phyloP scores from a whole-genome alignment of 2,329 filamentous ascomycete species.

The Myriangium duriaei region DNA sequence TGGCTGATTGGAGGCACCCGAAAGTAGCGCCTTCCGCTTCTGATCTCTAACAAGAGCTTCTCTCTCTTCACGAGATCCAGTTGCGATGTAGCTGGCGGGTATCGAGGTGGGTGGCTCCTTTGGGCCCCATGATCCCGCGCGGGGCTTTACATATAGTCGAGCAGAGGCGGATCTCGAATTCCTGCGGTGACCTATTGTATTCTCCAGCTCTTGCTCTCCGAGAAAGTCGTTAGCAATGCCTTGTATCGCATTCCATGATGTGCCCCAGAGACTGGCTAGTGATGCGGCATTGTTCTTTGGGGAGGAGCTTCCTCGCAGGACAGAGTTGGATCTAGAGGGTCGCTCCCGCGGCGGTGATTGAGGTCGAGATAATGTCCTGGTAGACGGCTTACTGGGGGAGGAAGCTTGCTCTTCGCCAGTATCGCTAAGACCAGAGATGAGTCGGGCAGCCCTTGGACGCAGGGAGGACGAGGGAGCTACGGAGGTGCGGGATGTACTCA shows the following conservation, averaged over 20 bases:
- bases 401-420: slow-evolving; percentile 27
- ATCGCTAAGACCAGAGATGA: slow-evolving; percentile 37
- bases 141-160: slow-evolving; percentile 20
- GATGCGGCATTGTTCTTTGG: slow-evolving; percentile 11
- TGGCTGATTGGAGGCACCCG: slow-evolving; percentile 25
- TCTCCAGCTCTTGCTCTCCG: slow-evolving; percentile 23
- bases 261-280: slow-evolving; percentile 35
- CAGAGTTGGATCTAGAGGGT: slow-evolving; percentile 4
- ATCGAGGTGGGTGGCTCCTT: slow-evolving; percentile 22
- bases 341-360: slow-evolving; percentile 18
- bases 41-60: slow-evolving; percentile 35
- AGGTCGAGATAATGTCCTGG: slow-evolving; percentile 23
- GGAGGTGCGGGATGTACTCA: slow-evolving; percentile 26
- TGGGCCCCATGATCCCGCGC: slow-evolving; percentile 38
- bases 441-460: slow-evolving; percentile 33
- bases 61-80: slow-evolving; percentile 34
- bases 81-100: slow-evolving; percentile 27
- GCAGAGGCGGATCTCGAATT: slow-evolving; percentile 13
- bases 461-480: slow-evolving; percentile 29
- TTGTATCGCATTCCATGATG: slow-evolving; percentile 37
- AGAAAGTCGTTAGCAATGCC: slow-evolving; percentile 37
- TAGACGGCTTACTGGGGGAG: slow-evolving; percentile 17
- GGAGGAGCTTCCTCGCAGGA: slow-evolving; percentile 1
- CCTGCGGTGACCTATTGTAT: slow-evolving; percentile 6
- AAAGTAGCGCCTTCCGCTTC: slow-evolving; percentile 37